Conservation (phyloP, 495 filamentous ascomycete species). For the Penicillium pancosmium region DNA sequence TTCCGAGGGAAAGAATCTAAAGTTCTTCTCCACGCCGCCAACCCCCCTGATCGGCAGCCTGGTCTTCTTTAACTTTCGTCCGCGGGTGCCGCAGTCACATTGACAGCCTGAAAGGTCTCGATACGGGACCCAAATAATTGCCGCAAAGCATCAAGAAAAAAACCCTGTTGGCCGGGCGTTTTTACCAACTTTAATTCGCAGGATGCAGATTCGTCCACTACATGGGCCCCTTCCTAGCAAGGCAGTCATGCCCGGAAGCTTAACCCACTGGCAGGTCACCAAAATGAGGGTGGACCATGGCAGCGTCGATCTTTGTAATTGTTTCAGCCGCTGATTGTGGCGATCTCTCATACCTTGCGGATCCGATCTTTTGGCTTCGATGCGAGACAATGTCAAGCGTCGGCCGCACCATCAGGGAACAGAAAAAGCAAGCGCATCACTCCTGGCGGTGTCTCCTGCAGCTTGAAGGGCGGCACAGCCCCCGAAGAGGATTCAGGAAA, state of each 20-base stretch:
- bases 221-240: not conserved
- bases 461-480: not conserved
- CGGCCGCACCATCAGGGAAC: not conserved
- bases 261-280: not conserved
- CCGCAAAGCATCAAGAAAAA: conserved; percentile 5
- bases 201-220: not conserved
- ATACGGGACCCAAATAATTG: not conserved
- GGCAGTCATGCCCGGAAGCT: conserved; percentile 8
- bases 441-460: not conserved
- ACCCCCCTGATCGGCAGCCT: conserved; percentile 4
- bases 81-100: not conserved
- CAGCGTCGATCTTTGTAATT: conserved; percentile 17
- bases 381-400: conserved; percentile 4
- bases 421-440: not conserved
- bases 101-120: not conserved
- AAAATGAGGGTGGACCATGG: not conserved
- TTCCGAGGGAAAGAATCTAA: not conserved
- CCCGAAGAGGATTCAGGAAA: not conserved
- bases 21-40: conserved; percentile 1
- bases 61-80: conserved; percentile 5
- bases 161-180: not conserved
- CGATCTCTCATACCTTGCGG: not conserved
- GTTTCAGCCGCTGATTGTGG: conserved; percentile 14
- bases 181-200: not conserved
- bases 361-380: conserved; percentile 1